Evolutionary conservation across 1,284 basidiomycete genomes (phyloP), one percentile per base, ranked within the genome.

Genomic region (Naganishia cerealis): DNA sequence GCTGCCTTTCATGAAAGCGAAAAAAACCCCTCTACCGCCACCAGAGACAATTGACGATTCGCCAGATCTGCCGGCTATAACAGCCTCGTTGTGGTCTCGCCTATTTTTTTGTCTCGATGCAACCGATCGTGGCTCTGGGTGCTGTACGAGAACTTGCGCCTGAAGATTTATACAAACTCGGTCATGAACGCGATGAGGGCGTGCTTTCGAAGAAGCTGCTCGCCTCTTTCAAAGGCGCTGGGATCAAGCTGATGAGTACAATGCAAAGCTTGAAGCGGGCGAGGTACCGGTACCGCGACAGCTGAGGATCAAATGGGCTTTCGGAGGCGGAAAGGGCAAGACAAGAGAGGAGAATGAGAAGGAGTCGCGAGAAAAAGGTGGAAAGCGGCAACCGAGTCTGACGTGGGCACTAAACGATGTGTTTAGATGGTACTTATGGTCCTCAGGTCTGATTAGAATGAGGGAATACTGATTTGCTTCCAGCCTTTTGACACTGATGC

Each of bases 371-470:
- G 84, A 86, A 61, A 84, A 83, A 36, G 83, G 84, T 36, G 90
- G 90, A 0, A 86, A 83, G 75, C 85, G 84, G 73, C 83, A 82
- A 65, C 84, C 92, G 0, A 91, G 89, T 73, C 84, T 96, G 24
- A 81, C 86, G 0, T 82, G 83, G 80, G 88, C 92, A 0, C 84
- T 95, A 76, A 90, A 89, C 73, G 92, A 94, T 75, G 88, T 88
- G 66, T 85, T 95, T 71, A 87, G 87, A 40, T 87, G 86, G 83
- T 88, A 86, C 82, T 91, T 94, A 77, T 94, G 92, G 91, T 82
- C 85, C 2, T 88, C 85, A 65, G 91, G 90, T 6, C 9, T 89
- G 10, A 81, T 93, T 77, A 94, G 93, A 77, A 65, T 62, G 16
- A 46, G 67, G 36, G 39, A 56, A 39, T 7, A 0, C 21, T 36